Percentiles rank a stretch among this genome's conserved stretches.
Conservation (phyloP, 2,329 filamentous ascomycete genomes). For the Rhinocladiella mackenziei region DNA sequence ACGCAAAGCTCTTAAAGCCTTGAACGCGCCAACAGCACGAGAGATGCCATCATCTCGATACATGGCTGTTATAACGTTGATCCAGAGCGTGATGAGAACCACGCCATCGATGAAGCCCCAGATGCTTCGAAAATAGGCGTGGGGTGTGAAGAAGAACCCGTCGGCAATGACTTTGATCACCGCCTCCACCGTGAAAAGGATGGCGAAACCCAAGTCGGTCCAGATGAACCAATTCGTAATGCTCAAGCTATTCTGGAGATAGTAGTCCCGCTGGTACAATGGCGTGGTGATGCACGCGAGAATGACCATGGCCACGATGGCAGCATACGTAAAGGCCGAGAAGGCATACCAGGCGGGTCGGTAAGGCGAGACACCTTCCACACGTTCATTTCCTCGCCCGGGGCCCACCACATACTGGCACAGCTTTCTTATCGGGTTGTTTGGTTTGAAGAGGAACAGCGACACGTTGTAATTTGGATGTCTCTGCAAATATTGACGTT, state of each 20-base stretch:
- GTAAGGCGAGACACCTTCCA: constrained; percentile 85
- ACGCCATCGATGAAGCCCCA: constrained; percentile 96
- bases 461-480: constrained; percentile 92
- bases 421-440: constrained; percentile 70
- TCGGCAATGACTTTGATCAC: constrained; percentile 91
- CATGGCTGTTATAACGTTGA: constrained; percentile 82
- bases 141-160: constrained; percentile 92
- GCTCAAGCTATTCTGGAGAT: constrained; percentile 56
- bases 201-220: constrained; percentile 84
- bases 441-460: constrained; percentile 77
- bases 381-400: constrained; percentile 77
- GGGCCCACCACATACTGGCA: constrained; percentile 91
- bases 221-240: constrained; percentile 88
- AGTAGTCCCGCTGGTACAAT: constrained; percentile 87
- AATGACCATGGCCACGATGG: constrained; percentile 96
- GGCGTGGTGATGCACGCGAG: constrained; percentile 92
- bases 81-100: constrained; percentile 89
- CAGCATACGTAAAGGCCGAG: constrained; percentile 87
- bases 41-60: constrained; percentile 79
- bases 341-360: constrained; percentile 88
- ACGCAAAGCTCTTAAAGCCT: constrained; percentile 84
- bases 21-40: constrained; percentile 90
- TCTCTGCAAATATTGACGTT: constrained; percentile 81
- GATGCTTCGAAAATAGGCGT: constrained; percentile 91
- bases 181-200: constrained; percentile 81